A percentile compares a stretch with the other conserved stretches of the same genome.
These are phyloP conservation scores for Cladosporium velox DNA, from an alignment of 2,329 filamentous ascomycete species.

Conservation along the genomic window DNA sequence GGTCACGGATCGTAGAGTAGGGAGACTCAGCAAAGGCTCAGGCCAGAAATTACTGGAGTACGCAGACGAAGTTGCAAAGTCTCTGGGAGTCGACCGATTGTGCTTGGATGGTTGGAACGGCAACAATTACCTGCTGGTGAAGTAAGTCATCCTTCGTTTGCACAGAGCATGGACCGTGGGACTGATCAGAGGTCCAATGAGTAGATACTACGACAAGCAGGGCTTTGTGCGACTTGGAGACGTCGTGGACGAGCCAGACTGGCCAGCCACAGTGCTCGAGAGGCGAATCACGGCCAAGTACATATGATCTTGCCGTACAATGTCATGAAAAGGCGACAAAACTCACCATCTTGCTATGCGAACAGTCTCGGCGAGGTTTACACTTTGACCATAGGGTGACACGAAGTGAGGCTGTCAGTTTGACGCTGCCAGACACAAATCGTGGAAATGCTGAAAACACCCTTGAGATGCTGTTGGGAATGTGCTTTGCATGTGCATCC, in stretches of 20 bases:
- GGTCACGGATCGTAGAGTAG: conserved; percentile 24
- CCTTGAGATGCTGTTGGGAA: too few relatives aligned
- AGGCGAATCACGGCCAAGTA: neutral
- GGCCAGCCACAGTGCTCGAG: conserved; percentile 26
- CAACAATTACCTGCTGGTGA: conserved; percentile 25
- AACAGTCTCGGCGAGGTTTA: too few relatives aligned
- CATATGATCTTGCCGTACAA: neutral
- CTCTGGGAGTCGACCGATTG: conserved; percentile 19
- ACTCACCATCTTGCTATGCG: too few relatives aligned
- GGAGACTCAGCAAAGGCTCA: conserved; percentile 20
- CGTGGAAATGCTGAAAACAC: too few relatives aligned
- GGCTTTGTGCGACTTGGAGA: conserved; percentile 24
- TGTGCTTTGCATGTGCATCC: too few relatives aligned
- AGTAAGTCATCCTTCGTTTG: conserved; percentile 18
- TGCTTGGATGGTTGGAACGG: conserved; percentile 27
- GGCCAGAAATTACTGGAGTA: conserved; percentile 22
- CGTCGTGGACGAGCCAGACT: conserved; percentile 22
- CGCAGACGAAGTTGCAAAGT: conserved; percentile 19
- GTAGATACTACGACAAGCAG: conserved; percentile 27
- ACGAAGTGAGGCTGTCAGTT: too few relatives aligned
- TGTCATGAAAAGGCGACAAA: too few relatives aligned
- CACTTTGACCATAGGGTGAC: too few relatives aligned
- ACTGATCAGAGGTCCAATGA: neutral
- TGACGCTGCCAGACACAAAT: too few relatives aligned
- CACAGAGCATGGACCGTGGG: neutral